Evolutionary conservation across 768 basidiomycete species (phyloP), one percentile per base, ranked within the genome.

Genomic region (Kwoniella bestiolae): DNA sequence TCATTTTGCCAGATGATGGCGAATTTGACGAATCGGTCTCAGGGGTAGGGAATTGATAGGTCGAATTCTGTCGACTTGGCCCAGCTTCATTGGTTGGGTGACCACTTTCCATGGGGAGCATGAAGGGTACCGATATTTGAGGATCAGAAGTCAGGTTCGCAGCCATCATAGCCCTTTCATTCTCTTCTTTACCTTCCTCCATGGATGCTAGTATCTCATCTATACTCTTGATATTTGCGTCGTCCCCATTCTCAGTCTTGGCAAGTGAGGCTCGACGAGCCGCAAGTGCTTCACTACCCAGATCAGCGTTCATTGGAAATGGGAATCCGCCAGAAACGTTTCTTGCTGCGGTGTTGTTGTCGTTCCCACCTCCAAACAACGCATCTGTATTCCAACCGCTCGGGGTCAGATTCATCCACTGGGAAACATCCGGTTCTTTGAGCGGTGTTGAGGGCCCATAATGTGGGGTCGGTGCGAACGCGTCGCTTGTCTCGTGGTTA

Each of bases 341-440:
- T 14, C 23, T 46, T 3, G 34, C 9, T 16, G 18, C 45, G 38
- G 11, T 29, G 14, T 26, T 34, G 25, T 34, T 52, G 3, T 55
- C 38, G 44, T 26, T 56, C 8, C 25, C 32, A 9, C 44, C 25
- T 26, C 44, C 62, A 35, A 53, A 66, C 46, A 51, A 58, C 34
- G 60, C 52, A 29, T 55, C 16, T 11, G 63, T 63, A 66, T 44
- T 66, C 75, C 72, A 56, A n/a, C 56, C 63, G 50, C 63, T 55
- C 16, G 75, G 75, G 7, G 75, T 74, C 3, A 77, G 45, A 21
- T 72, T 77, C 63, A 67, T 74, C 73, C 73, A 77, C 31, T 70
- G 65, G 0, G 68, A 67, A 31, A 75, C 56, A 51, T 75, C 74
- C 1, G 63, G 41, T 60, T 75, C 74, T 45, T 64, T 68, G 35